Evolutionary conservation across 192 early-diverging fungal genomes (phyloP), one percentile per base, ranked within the genome.

Genomic region (Rhizophagus prolifer): DNA sequence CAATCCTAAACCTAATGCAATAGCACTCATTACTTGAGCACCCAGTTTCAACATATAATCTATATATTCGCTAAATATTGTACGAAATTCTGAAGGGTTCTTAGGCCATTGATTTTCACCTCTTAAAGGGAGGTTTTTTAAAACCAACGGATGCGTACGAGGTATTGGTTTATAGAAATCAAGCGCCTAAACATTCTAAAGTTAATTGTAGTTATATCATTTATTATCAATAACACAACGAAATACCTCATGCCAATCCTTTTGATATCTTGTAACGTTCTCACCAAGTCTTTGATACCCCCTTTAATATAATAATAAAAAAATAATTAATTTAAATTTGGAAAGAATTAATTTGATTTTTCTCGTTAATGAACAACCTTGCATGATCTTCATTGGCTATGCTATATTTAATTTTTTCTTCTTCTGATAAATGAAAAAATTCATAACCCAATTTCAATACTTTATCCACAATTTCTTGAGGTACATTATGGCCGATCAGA

Each of bases 281-380:
- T 87, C 82, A 4, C 85, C 85, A 34, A 86, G 72, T 65, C 82
- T 70, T 74, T 86, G 85, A 79, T 86, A 86, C 2, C 85, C 85
- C 70, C 85, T 85, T 54, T 38, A 78, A 26, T 4, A 0, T 2
- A 31, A 54, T 26, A 31, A 25, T 7, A 34, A 50, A 19, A 25
- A 50, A 50, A 71, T 10, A 59, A 36, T 9, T 58, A 60, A 70
- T 60, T 36, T 38, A 38, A 8, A 38, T 38, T 38, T 38, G 36
- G 6, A 38, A 38, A 38, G 0, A 2, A 34, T 34, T 34, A 4
- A 34, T 34, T 26, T 59, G 4, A 58, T 4, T 58, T 31, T 64
- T 78, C 25, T n/a, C n/a, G 9, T 34, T 23, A 30, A n/a, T 21
- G n/a, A 21, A 34, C 4, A 14, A 78, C 79, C 79, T 79, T 26